Percentiles rank a stretch among this genome's conserved stretches.
These are phyloP conservation scores for Gamarada debralockiae DNA, from an alignment of 495 filamentous ascomycete genomes.

Conservation along the genomic window DNA sequence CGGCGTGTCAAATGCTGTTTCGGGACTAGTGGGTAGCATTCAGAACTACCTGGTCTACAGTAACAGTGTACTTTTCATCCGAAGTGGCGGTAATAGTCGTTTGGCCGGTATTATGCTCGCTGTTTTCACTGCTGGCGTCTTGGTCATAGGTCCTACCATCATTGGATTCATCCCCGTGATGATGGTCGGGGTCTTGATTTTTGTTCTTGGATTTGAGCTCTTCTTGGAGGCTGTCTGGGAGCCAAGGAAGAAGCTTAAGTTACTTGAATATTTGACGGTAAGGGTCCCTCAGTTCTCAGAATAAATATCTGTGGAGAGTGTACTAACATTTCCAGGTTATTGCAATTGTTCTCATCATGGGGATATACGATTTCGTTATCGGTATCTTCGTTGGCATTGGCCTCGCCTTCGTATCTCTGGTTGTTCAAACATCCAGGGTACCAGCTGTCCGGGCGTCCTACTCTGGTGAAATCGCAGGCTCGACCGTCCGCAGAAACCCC, in stretches of 20 bases:
- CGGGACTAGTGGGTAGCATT: slow-evolving; percentile 81
- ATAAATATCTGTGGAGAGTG: slow-evolving; percentile 2
- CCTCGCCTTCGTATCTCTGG: slow-evolving; percentile 83
- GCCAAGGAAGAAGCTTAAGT: slow-evolving; percentile 80
- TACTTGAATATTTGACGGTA: slow-evolving; percentile 85
- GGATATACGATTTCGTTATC: slow-evolving; percentile 89
- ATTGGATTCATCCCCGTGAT: slow-evolving; percentile 95
- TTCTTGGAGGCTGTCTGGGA: slow-evolving; percentile 82
- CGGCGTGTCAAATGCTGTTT: slow-evolving; percentile 87
- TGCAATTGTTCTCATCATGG: slow-evolving; percentile 94
- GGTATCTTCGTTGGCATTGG: slow-evolving; percentile 91
- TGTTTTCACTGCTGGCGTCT: slow-evolving; percentile 69
- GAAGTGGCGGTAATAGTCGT: slow-evolving; percentile 81
- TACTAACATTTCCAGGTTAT: slow-evolving; percentile 56
- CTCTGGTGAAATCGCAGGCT: slow-evolving; percentile 80
- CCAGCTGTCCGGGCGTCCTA: slow-evolving; percentile 85
- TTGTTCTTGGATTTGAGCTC: slow-evolving; percentile 87
- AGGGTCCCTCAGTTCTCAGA: slow-evolving; percentile 16
- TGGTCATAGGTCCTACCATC: slow-evolving; percentile 78
- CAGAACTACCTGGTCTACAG: slow-evolving; percentile 98
- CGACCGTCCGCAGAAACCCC: slow-evolving; percentile 86
- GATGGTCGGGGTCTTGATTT: slow-evolving; percentile 94
- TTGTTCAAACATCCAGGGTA: slow-evolving; percentile 84
- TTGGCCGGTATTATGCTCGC: slow-evolving; percentile 86
- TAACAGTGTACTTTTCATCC: slow-evolving; percentile 92